Evolutionary conservation across 352 stramenopile genomes (phyloP), one percentile per base, ranked within the genome.

Genomic region (Phytopythium delawarense): DNA sequence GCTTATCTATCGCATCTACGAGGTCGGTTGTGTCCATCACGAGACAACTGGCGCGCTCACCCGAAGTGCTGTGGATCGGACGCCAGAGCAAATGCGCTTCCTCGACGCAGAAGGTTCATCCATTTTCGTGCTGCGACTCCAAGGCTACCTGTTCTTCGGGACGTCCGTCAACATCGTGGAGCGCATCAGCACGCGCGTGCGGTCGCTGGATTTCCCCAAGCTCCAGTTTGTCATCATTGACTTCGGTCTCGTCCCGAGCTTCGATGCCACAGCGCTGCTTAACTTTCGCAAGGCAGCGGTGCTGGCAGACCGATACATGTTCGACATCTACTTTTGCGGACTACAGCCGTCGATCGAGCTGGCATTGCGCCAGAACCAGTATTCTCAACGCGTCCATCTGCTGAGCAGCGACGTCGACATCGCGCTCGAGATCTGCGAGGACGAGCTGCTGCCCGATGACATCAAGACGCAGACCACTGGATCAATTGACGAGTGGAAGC

Each of bases 101-200:
- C 51, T 91, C 6, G 80, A 89, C 34, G 32, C 55, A 4, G 61
- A 89, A 45, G 81, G 82, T 21, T 77, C 70, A 18, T 64, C 83
- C 25, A 87, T 90, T 28, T 94, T 90, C 45, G 73, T 91, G 23
- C 57, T 94, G 53, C 82, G 82, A 50, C 57, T 94, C 1, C 82
- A 94, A 66, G 85, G 85, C 9, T 91, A 92, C 37, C 64, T 94
- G 6, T 94, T 90, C 69, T 94, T 94, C 59, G 85, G 82, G 8
- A 94, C 84, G 9, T 91, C 82, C 9, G 84, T 92, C 8, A 88
- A 88, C 28, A 84, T 94, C 39, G 53, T 92, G 4, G 78, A 90
- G 56, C 76, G 82, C 11, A 91, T 94, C 35, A 79, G 90, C 53
- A 90, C 81, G 23, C 77, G 82, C 7, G 74, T 90, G 58, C 79